Evolutionary conservation across 225 moss, liverwort and hornwort genomes (phyloP), one percentile per base, ranked within the genome.

Genomic region (Bryum argenteum): DNA sequence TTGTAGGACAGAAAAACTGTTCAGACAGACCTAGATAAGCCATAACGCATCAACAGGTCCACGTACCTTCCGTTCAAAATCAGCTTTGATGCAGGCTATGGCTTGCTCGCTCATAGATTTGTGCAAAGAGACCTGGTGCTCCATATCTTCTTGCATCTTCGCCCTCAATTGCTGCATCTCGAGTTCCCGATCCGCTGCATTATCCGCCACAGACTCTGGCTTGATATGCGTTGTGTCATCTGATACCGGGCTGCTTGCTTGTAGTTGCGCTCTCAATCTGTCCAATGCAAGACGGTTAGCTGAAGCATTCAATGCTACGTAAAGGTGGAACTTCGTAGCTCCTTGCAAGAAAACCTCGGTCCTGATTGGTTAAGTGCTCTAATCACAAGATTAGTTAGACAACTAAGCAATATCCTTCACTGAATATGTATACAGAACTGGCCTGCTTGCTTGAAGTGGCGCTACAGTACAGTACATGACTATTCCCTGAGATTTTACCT

Each of bases 81-180:
- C 91, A 65, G 97, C 94, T 79, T 94, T 93, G 79, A 97, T 97
- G 85, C 97, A 97, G 17, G 94, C 92, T 85, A 94, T 89, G 15
- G 97, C 97, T 82, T 97, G 94, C 71, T 97, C 94, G 75, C 97
- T 97, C 76, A 92, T 79, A 21, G 88, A 92, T 78, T 94, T 93
- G 82, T 94, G 91, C 70, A 90, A 86, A 22, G 85, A 89, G 19
- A 91, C 91, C 79, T 97, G 89, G 71, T 90, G 85, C 59, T 94
- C 93, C 93, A 97, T 97, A 65, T 92, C 93, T 66, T 92, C 90
- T 57, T 89, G 91, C 86, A 97, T 90, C 66, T 91, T 89, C 56
- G 88, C 94, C 83, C 85, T 92, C 68, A 86, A 76, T 61, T 91
- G 79, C 78, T 97, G 89, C 77, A 97, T 82, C 79, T 91, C 89